A percentile compares a stretch with the other conserved stretches of the same genome.
phyloP scores from a whole-genome alignment of 331 rosid species.

The Stylosanthes scabra region DNA sequence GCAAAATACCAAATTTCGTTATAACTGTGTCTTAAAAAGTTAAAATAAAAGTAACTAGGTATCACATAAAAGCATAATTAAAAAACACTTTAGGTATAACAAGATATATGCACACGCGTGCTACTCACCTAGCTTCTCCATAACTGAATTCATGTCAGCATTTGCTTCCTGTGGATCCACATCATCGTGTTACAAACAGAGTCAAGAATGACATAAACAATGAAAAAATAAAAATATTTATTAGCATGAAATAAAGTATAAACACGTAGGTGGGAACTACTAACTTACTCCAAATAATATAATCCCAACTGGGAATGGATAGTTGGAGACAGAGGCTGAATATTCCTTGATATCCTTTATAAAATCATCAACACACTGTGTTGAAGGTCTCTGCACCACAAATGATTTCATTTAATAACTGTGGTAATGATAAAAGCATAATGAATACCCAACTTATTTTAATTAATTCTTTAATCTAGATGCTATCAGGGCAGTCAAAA shows the following conservation, averaged over 20 bases:
- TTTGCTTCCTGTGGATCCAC: slow-evolving; percentile 55
- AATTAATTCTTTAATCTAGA: not conserved
- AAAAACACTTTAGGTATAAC: not conserved
- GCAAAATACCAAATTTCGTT: slow-evolving; percentile 27
- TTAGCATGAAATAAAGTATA: slow-evolving; percentile 17
- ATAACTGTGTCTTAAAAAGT: slow-evolving; percentile 11
- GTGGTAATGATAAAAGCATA: slow-evolving; percentile 13
- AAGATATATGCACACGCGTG: slow-evolving; percentile 12
- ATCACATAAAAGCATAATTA: slow-evolving; percentile 3
- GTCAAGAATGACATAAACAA: slow-evolving; percentile 14
- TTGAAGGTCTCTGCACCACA: slow-evolving; percentile 49
- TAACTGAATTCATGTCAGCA: slow-evolving; percentile 65
- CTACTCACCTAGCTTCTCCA: slow-evolving; percentile 74
- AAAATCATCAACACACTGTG: slow-evolving; percentile 52
- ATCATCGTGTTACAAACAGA: slow-evolving; percentile 26
- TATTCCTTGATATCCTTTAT: slow-evolving; percentile 60
- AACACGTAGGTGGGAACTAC: slow-evolving; percentile 20
- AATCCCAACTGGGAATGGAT: slow-evolving; percentile 60
- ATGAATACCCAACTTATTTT: not conserved
- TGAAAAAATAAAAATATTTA: not conserved
- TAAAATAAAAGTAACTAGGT: slow-evolving; percentile 4
- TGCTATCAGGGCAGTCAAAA: not conserved
- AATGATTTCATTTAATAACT: slow-evolving; percentile 17
- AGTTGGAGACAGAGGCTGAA: slow-evolving; percentile 59
- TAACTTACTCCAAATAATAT: slow-evolving; percentile 80